Evolutionary conservation across 2,329 filamentous ascomycete genomes (phyloP).

Genomic region (Colletotrichum sp.): DNA sequence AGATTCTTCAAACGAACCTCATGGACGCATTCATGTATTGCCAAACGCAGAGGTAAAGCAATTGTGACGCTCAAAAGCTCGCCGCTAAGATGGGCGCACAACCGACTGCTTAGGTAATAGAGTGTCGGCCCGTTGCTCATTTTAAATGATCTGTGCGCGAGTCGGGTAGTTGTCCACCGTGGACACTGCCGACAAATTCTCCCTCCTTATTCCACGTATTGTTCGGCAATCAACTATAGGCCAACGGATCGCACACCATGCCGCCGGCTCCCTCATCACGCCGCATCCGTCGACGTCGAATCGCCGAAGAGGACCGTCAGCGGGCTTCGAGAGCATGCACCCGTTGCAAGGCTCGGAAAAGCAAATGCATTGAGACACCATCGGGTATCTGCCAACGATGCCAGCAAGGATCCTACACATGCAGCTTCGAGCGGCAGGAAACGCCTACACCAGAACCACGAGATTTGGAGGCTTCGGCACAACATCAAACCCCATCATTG

Average conservation of each 20-base stretch:
- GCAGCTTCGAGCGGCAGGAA: constrained; percentile 18
- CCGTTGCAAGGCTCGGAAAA: constrained; percentile 38
- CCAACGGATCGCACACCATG: neutral
- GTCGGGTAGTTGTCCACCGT: neutral
- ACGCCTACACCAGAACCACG: neutral
- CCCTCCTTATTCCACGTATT: neutral
- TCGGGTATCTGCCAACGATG: constrained; percentile 34
- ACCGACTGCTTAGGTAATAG: neutral
- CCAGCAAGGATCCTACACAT: constrained; percentile 24
- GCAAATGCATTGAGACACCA: constrained; percentile 34
- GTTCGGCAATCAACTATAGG: neutral
- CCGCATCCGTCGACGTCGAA: constrained; percentile 24
- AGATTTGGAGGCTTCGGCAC: neutral
- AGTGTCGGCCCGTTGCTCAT: neutral
- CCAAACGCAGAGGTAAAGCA: neutral
- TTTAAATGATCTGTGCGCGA: neutral
- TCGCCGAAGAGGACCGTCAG: constrained; percentile 38
- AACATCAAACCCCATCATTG: neutral
- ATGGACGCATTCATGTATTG: neutral
- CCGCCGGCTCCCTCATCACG: neutral
- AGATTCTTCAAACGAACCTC: neutral
- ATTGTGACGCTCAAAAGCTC: neutral
- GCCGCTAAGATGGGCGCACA: neutral
- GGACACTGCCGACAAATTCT: neutral
- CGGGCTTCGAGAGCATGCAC: constrained; percentile 35